Evolutionary conservation across 495 filamentous ascomycete genomes (phyloP).

Genomic region (Penicillium mononematosum): DNA sequence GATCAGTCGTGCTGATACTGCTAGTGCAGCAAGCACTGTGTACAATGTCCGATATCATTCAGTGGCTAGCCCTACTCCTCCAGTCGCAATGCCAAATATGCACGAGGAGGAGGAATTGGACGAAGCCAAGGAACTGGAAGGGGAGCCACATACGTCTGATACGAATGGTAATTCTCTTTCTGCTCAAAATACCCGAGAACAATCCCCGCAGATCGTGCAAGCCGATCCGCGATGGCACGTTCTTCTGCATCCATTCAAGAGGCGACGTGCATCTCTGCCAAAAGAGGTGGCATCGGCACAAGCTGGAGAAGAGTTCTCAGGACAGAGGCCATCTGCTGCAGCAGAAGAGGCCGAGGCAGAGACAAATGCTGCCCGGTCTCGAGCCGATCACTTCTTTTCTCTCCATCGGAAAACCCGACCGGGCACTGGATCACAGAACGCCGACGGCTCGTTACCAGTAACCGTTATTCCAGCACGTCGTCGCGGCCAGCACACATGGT

Average conservation of each 20-base stretch:
- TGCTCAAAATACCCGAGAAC: conserved; percentile 24
- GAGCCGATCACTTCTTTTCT: conserved; percentile 34
- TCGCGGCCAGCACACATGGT: conserved; percentile 49
- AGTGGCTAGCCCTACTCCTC: conserved; percentile 64
- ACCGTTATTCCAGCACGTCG: conserved; percentile 69
- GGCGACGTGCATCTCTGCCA: conserved; percentile 52
- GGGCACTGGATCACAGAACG: conserved; percentile 27
- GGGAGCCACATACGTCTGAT: conserved; percentile 15
- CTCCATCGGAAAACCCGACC: conserved; percentile 27
- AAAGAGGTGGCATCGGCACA: conserved; percentile 54
- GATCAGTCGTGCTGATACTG: conserved; percentile 73
- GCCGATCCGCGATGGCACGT: conserved; percentile 47
- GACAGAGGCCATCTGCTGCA: conserved; percentile 21
- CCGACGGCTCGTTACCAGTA: conserved; percentile 50
- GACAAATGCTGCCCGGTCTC: conserved; percentile 16
- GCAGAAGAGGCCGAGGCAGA: conserved; percentile 24
- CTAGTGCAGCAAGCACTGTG: conserved; percentile 75
- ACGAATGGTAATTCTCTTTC: conserved; percentile 14
- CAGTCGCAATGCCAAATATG: conserved; percentile 44
- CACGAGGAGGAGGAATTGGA: conserved; percentile 37
- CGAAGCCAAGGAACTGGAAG: conserved; percentile 33
- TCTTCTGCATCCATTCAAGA: conserved; percentile 53
- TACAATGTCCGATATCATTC: conserved; percentile 83
- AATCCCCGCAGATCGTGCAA: conserved; percentile 38
- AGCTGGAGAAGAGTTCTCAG: conserved; percentile 38